These are phyloP conservation scores for Starmerella roubikii DNA, from an alignment of 805 yeast genomes.

Conservation along the genomic window DNA sequence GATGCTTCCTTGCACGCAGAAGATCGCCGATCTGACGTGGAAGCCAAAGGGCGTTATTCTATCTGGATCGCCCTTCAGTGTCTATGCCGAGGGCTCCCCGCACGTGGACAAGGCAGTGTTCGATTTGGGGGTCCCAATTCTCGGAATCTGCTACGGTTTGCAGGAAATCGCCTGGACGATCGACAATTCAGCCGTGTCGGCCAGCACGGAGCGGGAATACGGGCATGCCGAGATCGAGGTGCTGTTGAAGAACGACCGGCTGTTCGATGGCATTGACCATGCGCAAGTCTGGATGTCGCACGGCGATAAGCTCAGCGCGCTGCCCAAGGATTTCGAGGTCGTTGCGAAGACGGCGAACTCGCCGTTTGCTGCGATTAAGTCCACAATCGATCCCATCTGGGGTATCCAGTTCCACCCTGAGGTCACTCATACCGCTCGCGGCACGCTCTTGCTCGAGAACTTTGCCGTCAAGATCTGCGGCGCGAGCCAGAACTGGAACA, in stretches of 20 bases:
- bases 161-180: conserved; percentile 95
- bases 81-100: conserved; percentile 88
- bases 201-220: conserved; percentile 95
- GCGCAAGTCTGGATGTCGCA: conserved; percentile 99
- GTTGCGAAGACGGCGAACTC: conserved; percentile 90
- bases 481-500: conserved; percentile 85
- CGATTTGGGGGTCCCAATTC: conserved; percentile 79
- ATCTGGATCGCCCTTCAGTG: conserved; percentile 97
- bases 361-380: conserved; percentile 86
- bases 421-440: conserved; percentile 90
- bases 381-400: conserved; percentile 56
- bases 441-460: conserved; percentile 74
- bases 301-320: conserved; percentile 84
- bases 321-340: conserved; percentile 78
- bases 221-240: conserved; percentile 89
- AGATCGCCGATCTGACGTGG: conserved; percentile 82
- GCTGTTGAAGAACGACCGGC: conserved; percentile 47
- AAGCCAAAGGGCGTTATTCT: conserved; percentile 92
- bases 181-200: conserved; percentile 71
- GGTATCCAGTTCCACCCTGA: conserved; percentile 99
- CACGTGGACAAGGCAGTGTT: conserved; percentile 93
- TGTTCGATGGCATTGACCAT: conserved; percentile 81
- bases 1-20: conserved; percentile 98
- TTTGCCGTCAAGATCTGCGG: conserved; percentile 86
- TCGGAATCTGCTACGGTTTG: conserved; percentile 98